phyloP scores from a whole-genome alignment of 116 monocot species.

The Zostera marina region DNA sequence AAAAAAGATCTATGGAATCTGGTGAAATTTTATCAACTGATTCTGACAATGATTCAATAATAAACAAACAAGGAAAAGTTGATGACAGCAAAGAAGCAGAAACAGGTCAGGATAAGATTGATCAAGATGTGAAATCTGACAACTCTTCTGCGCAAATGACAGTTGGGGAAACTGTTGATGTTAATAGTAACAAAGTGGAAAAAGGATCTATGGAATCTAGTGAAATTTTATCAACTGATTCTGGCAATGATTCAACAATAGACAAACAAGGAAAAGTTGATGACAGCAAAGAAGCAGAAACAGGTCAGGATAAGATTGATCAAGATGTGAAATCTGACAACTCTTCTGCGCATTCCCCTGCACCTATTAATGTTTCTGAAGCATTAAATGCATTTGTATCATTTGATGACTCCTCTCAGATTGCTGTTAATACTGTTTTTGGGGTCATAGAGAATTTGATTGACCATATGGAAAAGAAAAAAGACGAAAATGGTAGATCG shows the following conservation, averaged over 20 bases:
- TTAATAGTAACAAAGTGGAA: constrained; percentile 15
- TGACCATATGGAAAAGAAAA: constrained; percentile 72
- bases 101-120: constrained; percentile 15
- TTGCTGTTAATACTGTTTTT: constrained; percentile 90
- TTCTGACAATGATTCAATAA: constrained; percentile 13
- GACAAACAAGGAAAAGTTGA: constrained; percentile 20
- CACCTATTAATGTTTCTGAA: constrained; percentile 59
- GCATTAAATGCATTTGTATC: constrained; percentile 76
- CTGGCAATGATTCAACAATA: constrained; percentile 12
- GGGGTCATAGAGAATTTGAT: constrained; percentile 94
- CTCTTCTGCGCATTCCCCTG: constrained; percentile 8
- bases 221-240: constrained; percentile 10
- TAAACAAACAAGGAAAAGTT: constrained; percentile 20
- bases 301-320: constrained; percentile 17
- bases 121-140: constrained; percentile 24
- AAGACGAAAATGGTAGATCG: constrained; percentile 3
- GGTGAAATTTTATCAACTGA: constrained; percentile 8
- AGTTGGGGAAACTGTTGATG: constrained; percentile 3
- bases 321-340: constrained; percentile 24
- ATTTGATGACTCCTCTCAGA: constrained; percentile 92
- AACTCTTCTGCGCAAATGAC: constrained; percentile 16
- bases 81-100: constrained; percentile 10
- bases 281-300: constrained; percentile 11
- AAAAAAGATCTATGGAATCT: constrained; percentile 16
- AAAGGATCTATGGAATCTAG: constrained; percentile 14